Base-by-base conservation (phyloP, 75 land plant genomes). In the Pinus taeda region DNA sequence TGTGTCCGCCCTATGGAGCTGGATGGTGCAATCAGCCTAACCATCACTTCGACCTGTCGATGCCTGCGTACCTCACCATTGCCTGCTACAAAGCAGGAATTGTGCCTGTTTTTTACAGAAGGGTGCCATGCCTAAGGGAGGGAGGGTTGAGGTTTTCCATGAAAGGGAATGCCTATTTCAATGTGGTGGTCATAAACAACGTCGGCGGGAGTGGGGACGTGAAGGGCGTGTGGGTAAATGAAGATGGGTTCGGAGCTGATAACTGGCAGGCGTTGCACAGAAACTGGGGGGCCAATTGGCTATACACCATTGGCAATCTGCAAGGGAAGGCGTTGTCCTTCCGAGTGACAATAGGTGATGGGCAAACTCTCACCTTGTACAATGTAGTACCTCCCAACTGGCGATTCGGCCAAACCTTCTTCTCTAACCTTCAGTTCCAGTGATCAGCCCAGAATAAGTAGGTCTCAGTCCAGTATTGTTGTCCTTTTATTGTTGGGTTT, bases 241-340 rank as follows among this genome's bases (percentile, higher is more conserved):
- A 90, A 0, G 83, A 5, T 5, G 39, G 39, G 39, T 37, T 37
- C 39, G 5, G 39, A 3, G 39, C 39, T 1, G 5, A 37, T 37
- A 3, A 74, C 4, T 93, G 95, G 95, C 62, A 81, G 82, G 56
- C 74, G 24, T 87, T 93, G 95, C 78, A 75, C 76, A 77, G 95
- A 2, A 93, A 93, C 88, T 93, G 95, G 95, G 95, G 95, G 22
- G 86, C 86, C 59, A 88, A 87, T 78, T 92, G 92, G 92, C 90
- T 90, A 75, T 82, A 83, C 74, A 87, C 81, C 77, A 83, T 82
- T 37, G 2, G 39, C 42, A 77, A 80, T 24, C 82, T 93, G 56
- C 82, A 73, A 33, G 93, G 95, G 11, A 89, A 93, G 75, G 29
- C 88, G 15, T 82, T 93, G 11, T 90, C 95, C 26, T 93, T 93